Percentiles rank a stretch among this genome's conserved stretches.
Evolutionary conservation across 495 filamentous ascomycete species (phyloP).

Genomic region (Tuber indicum): DNA sequence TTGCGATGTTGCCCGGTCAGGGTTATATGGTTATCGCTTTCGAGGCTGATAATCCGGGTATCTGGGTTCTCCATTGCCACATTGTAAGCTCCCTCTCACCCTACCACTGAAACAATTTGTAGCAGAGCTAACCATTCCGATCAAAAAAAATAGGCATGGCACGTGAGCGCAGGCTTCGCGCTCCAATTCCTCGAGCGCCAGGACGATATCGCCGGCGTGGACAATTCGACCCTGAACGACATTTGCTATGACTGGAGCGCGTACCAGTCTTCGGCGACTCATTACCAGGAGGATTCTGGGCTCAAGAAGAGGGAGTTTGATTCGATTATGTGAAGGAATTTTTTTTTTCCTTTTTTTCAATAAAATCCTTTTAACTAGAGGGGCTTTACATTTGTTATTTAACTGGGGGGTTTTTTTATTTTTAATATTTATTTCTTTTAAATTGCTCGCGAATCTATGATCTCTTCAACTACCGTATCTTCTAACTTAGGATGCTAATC

Average conservation of each 20-base stretch:
- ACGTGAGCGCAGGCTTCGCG: constrained; percentile 47
- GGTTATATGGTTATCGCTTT: constrained; percentile 53
- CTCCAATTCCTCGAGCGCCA: constrained; percentile 49
- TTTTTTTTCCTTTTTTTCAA: neutral
- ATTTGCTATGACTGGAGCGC: constrained; percentile 21
- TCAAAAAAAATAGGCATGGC: constrained; percentile 50
- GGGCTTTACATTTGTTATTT: neutral
- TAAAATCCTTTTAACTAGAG: neutral
- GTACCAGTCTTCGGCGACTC: constrained; percentile 17
- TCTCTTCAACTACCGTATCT: neutral
- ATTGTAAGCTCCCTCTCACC: constrained; percentile 25
- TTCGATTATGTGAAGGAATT: neutral
- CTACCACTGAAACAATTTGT: neutral
- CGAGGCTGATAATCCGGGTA: constrained; percentile 52
- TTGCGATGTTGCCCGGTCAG: constrained; percentile 50
- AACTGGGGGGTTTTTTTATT: neutral
- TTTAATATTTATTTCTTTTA: neutral
- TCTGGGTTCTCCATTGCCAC: constrained; percentile 43
- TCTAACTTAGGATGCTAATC: neutral
- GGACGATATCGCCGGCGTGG: constrained; percentile 32
- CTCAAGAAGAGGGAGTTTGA: constrained; percentile 19
- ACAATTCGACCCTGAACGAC: constrained; percentile 38
- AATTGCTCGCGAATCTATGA: neutral
- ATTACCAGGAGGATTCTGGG: constrained; percentile 24
- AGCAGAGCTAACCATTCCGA: constrained; percentile 45